These are phyloP conservation scores for Yarrowia deformans DNA, from an alignment of 805 yeast species.

Conservation along the genomic window DNA sequence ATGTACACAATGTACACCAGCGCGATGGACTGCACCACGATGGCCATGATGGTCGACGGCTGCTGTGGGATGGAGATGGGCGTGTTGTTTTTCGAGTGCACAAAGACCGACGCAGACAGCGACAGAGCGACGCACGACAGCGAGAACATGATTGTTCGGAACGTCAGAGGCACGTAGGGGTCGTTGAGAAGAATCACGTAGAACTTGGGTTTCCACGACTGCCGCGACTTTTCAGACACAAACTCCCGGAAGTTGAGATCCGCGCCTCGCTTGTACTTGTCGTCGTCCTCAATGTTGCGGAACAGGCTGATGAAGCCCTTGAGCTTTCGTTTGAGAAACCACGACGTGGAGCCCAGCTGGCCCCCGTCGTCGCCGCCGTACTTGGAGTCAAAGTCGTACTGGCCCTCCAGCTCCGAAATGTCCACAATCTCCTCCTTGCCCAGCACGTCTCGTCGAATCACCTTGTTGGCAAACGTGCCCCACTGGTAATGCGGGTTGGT, in stretches of 20 bases:
- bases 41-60: slow-evolving; percentile 92
- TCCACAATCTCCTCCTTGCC: slow-evolving; percentile 36
- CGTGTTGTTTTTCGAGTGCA: slow-evolving; percentile 49
- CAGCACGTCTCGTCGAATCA: slow-evolving; percentile 14
- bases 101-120: slow-evolving; percentile 63
- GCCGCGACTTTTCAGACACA: slow-evolving; percentile 45
- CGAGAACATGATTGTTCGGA: slow-evolving; percentile 66
- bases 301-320: slow-evolving; percentile 25
- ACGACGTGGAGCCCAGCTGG: slow-evolving; percentile 27
- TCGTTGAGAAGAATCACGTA: slow-evolving; percentile 68
- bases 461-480: slow-evolving; percentile 37
- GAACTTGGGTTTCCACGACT: slow-evolving; percentile 63
- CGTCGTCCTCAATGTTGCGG: slow-evolving; percentile 11
- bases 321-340: slow-evolving; percentile 25
- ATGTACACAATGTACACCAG: slow-evolving; percentile 78
- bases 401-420: slow-evolving; percentile 29
- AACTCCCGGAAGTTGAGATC: slow-evolving; percentile 42
- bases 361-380: slow-evolving; percentile 30
- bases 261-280: slow-evolving; percentile 8
- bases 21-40: slow-evolving; percentile 82
- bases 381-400: slow-evolving; percentile 31
- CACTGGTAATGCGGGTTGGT: slow-evolving; percentile 31
- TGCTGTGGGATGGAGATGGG: slow-evolving; percentile 63
- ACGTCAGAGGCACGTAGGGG: slow-evolving; percentile 80
- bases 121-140: slow-evolving; percentile 75